Evolutionary conservation across 768 basidiomycete genomes (phyloP).

Genomic region (Tylopilus intermedius): DNA sequence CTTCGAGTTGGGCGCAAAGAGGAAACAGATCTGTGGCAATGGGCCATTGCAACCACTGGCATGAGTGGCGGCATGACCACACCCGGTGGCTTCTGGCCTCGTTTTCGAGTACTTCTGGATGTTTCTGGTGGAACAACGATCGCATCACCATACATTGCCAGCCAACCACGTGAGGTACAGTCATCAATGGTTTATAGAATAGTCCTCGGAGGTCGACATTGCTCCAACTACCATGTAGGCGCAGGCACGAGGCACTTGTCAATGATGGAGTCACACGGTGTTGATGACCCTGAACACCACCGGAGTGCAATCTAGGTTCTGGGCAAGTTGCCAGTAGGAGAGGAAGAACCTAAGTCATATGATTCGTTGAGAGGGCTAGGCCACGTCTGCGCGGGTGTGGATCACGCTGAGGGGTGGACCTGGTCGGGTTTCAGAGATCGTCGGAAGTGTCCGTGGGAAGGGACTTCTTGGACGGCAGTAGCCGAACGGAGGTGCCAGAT

Average conservation of each 20-base stretch:
- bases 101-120: slow-evolving; percentile 9
- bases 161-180: slow-evolving; percentile 11
- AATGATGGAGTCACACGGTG: slow-evolving; percentile 25
- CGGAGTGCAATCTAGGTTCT: neutral
- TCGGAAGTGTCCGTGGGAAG: slow-evolving; percentile 23
- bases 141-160: neutral
- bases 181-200: slow-evolving; percentile 14
- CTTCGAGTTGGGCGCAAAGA: neutral
- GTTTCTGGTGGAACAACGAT: slow-evolving; percentile 15
- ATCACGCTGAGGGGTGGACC: neutral
- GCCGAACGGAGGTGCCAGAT: slow-evolving; percentile 27
- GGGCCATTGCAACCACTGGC: neutral
- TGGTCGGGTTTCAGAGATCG: neutral
- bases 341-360: slow-evolving; percentile 3
- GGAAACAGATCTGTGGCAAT: neutral
- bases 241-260: slow-evolving; percentile 29
- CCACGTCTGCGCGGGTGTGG: neutral
- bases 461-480: slow-evolving; percentile 18
- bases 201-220: slow-evolving; percentile 28
- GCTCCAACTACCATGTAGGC: slow-evolving; percentile 11
- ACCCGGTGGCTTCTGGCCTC: neutral
- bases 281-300: slow-evolving; percentile 23
- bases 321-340: slow-evolving; percentile 2
- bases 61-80: neutral
- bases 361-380: neutral